Evolutionary conservation across 208 protist species (phyloP), one percentile per base, ranked within the genome.

Genomic region (Wallacemonas sp.): DNA sequence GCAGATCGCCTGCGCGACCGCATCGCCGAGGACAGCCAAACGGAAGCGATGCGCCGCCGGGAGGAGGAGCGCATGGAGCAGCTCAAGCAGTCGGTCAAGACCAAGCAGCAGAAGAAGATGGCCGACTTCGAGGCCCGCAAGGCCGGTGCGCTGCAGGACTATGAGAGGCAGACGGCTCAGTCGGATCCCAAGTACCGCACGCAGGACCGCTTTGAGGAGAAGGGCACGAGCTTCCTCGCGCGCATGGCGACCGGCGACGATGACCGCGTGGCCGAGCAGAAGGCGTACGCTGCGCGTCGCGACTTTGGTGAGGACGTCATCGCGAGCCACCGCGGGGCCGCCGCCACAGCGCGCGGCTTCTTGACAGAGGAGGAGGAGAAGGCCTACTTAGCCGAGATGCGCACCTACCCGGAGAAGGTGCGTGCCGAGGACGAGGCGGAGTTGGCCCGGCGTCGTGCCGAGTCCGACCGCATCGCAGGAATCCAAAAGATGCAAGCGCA

Each of bases 401-500:
- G 70, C 8, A 62, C 47, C 11, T 79, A 78, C 54, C 84, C 86
- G 12, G 87, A 65, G 39, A 48, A 72, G 58, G n/a, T 90, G 27
- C 61, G 61, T 41, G 76, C 70, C 9, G 68, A 88, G 70, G 64
- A 77, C 49, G 66, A 66, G n/a, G 75, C 46, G 29, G 76, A 83
- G 34, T 67, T 64, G 16, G 74, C 65, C 16, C 55, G 41, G 21
- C 78, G 76, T 17, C 69, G 76, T 0, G 73, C 58, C 9, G 79
- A 84, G 54, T 78, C 74, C 4, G 62, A 84, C 26, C 65, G 68
- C 1, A 30, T 92, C 26, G 69, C 76, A 60, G 47, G 23, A 8
- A 86, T 88, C 30, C 85, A 88, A 29, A 66, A 73, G 43, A 26
- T 90, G 55, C 90, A 96, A 70, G 85, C 85, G 2, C 75, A 46